Base-by-base conservation (phyloP, 306 rosid genomes). In the Arachis hypogaea region DNA sequence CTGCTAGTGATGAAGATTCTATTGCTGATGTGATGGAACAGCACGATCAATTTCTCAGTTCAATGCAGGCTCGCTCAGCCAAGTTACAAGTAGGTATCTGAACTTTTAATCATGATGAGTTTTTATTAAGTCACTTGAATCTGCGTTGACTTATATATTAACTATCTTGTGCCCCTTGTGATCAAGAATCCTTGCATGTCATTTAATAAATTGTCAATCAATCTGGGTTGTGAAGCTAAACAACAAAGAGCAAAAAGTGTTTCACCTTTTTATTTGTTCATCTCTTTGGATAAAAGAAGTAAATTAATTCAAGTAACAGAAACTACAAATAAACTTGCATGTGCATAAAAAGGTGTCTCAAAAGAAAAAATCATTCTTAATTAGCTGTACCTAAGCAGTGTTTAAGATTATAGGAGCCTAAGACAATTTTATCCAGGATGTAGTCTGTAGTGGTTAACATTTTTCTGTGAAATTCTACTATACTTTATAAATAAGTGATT, bases 51-150 rank as follows among this genome's bases (percentile, higher is more conserved):
- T 94, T 94, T 79, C 82, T 92, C 81, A 88, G 83, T 78, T 85
- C 96, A 70, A 89, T 92, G 98, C 96, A 92, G 62, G 89, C 89
- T 59, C 99, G 99, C 76, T 87, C 92, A 60, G 75, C 93, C 68
- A 94, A 94, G 89, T 81, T 94, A 81, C 92, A 94, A 92, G 99
- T 94, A 79, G 64, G 57, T 66, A 58, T 51, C 49, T 67, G 73
- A 55, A 63, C 68, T 60, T 68, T 44, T 69, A 43, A 40, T 43
- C 76, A 22, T 66, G 50, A 69, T 52, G 59, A 66, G 46, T 68
- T 67, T 36, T 62, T 46, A 51, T 33, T 59, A 4, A 59, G 50
- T 82, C 11, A 46, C 69, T 70, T 46, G 30, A 56, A 74, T 58
- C 47, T 81, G 45, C 61, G 41, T 18, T 54, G 66, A 73, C 57